A percentile compares a stretch with the other conserved stretches of the same genome.
Evolutionary conservation across 1,139 yeast species (phyloP).

Genomic region (Geotrichum reessii): DNA sequence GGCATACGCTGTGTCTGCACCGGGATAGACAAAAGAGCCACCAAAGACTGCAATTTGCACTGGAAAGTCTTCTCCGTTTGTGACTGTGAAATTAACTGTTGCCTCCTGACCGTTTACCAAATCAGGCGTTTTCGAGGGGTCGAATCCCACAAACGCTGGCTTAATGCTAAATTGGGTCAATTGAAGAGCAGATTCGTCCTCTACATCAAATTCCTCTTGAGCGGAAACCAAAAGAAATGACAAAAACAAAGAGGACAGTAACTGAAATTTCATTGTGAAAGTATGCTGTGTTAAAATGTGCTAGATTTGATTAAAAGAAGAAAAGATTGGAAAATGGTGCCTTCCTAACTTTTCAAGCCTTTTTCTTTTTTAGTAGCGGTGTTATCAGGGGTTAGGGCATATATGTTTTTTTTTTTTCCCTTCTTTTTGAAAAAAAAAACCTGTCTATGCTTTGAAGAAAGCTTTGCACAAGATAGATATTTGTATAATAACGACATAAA

Average conservation of each 20-base stretch:
- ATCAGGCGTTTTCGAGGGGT: conserved; percentile 20
- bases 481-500: background rate
- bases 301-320: background rate
- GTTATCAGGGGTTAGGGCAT: conserved; percentile 7
- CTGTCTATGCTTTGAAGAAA: background rate
- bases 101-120: conserved; percentile 49
- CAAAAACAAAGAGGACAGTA: background rate
- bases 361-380: no score
- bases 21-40: conserved; percentile 58
- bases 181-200: background rate
- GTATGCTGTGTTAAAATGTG: background rate
- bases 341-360: no score
- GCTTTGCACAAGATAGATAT: background rate
- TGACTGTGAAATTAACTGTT: conserved; percentile 49
- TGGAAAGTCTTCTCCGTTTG: conserved; percentile 52
- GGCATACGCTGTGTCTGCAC: conserved; percentile 42
- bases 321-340: no score
- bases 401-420: no score
- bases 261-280: background rate
- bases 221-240: background rate
- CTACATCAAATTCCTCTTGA: background rate
- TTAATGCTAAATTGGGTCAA: background rate
- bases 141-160: conserved; percentile 14
- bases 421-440: background rate
- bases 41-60: conserved; percentile 65